These are phyloP conservation scores for Thozetella sp. DNA, from an alignment of 495 filamentous ascomycete genomes.

Conservation along the genomic window DNA sequence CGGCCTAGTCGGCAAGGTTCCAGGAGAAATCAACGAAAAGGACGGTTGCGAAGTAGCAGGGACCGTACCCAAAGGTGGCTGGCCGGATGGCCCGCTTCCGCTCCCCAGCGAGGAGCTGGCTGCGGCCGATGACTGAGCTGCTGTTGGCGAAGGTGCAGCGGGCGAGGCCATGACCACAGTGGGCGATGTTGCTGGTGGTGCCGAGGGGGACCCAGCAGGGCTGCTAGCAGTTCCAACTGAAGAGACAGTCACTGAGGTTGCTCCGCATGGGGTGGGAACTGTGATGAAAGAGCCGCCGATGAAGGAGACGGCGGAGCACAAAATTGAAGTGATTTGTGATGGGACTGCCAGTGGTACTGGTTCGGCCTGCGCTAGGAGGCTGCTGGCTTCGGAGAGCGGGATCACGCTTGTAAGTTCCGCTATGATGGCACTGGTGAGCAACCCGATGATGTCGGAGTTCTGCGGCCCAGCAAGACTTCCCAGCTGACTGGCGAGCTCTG, in stretches of 20 bases:
- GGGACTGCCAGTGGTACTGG: constrained; percentile 3
- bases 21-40: too few relatives aligned
- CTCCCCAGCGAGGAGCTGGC: too few relatives aligned
- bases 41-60: too few relatives aligned
- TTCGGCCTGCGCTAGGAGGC: constrained; percentile 9
- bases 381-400: constrained; percentile 5
- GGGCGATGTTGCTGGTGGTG: too few relatives aligned
- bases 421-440: constrained; percentile 11
- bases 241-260: background rate
- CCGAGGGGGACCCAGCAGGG: too few relatives aligned
- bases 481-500: constrained; percentile 8
- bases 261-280: background rate
- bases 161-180: too few relatives aligned
- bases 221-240: too few relatives aligned
- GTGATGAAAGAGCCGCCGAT: constrained; percentile 9
- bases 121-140: too few relatives aligned
- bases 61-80: too few relatives aligned
- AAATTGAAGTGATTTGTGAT: constrained; percentile 1
- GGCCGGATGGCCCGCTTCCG: too few relatives aligned
- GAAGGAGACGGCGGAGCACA: constrained; percentile 12
- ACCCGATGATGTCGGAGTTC: constrained; percentile 9
- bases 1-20: too few relatives aligned
- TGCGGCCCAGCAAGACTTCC: constrained; percentile 8
- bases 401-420: constrained; percentile 12
- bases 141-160: too few relatives aligned